Evolutionary conservation across 805 yeast genomes (phyloP), one percentile per base, ranked within the genome.

Genomic region (Lachancea waltii): DNA sequence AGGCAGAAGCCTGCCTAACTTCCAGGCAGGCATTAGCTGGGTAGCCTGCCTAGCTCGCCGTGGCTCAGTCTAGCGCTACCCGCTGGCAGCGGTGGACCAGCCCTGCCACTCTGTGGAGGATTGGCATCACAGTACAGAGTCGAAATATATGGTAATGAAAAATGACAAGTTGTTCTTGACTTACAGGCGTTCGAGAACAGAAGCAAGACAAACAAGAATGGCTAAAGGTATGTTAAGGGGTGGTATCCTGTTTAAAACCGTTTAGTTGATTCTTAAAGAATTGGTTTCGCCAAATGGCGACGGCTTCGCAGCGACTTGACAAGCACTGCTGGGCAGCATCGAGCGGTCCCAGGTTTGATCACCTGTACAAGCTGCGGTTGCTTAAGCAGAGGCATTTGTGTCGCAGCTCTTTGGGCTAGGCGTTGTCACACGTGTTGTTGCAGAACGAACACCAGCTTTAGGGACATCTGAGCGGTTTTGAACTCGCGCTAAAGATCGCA

Each of bases 161-260:
- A 10, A 7, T 13, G 16, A 20, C 15, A 28, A 43, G 42, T 40
- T 47, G n/a, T n/a, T n/a, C n/a, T n/a, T n/a, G n/a, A n/a, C n/a
- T n/a, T n/a, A n/a, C n/a, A n/a, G n/a, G n/a, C n/a, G n/a, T n/a
- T n/a, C n/a, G n/a, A n/a, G n/a, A n/a, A n/a, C n/a, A 46, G 38
- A 36, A 41, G 38, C 28, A 30, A 34, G 46, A 42, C 42, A 41
- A 47, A 47, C 48, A 53, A 56, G 63, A 60, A 60, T 60, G 64
- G 60, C 64, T 60, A 58, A 53, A 56, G 64, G 64, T 60, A 60
- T 51, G 64, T 58, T 32, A 48, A 57, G 63, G 64, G 64, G 64
- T 60, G 64, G 54, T 58, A 47, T 58, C 64, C 64, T 54, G 61
- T 57, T 50, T 52, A 58, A 60, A 60, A 54, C 64, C 63, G 51